Percentiles rank a stretch among this genome's conserved stretches.
Evolutionary conservation across 2,329 filamentous ascomycete species (phyloP).

Genomic region (Neopestalotiopsis sp.): DNA sequence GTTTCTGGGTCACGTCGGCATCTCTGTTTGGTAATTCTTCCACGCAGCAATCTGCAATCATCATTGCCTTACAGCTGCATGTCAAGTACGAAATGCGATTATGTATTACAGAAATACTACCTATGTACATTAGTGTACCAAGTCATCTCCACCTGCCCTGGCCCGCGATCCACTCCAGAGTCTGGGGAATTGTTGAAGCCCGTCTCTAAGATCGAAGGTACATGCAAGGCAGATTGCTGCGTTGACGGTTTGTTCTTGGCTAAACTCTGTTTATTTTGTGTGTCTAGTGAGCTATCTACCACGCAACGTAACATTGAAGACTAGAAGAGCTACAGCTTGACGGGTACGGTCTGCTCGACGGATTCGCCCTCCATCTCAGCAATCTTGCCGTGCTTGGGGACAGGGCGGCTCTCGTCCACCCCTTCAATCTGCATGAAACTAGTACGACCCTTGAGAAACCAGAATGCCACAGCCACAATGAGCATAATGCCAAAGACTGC

Average conservation of each 20-base stretch:
- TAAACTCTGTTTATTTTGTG: no score
- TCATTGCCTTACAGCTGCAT: neutral
- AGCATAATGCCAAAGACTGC: conserved; percentile 62
- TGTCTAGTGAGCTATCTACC: no score
- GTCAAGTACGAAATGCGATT: neutral
- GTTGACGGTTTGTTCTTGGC: no score
- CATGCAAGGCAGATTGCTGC: no score
- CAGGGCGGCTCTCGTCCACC: conserved; percentile 19
- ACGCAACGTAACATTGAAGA: neutral
- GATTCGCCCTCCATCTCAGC: neutral
- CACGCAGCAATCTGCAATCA: neutral
- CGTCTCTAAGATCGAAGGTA: no score
- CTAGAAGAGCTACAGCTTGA: neutral
- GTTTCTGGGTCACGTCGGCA: neutral
- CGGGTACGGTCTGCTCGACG: neutral
- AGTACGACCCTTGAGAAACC: conserved; percentile 51
- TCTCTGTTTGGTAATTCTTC: neutral
- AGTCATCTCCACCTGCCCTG: neutral
- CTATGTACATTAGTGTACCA: neutral
- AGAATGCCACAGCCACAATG: conserved; percentile 53
- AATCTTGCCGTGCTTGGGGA: neutral
- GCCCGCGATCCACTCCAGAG: neutral
- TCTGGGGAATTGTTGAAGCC: neutral
- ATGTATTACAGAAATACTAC: neutral
- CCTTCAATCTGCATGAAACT: conserved; percentile 41